phyloP scores from a whole-genome alignment of 305 asterid species.

The Andrographis paniculata region DNA sequence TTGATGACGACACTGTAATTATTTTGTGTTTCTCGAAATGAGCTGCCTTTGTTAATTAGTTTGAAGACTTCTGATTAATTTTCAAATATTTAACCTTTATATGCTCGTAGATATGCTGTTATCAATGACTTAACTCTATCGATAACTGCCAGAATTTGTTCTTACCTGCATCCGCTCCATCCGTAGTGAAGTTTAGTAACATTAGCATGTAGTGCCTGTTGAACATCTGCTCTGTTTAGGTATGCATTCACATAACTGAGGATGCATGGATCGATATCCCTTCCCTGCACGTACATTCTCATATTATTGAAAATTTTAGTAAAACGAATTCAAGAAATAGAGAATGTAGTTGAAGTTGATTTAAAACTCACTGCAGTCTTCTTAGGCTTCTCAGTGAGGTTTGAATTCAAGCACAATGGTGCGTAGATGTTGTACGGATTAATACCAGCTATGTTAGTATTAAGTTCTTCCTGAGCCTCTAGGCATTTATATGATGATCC shows the following conservation, averaged over 20 bases:
- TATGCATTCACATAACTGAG: constrained; percentile 35
- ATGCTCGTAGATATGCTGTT: no score
- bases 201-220: constrained; percentile 46
- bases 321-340: not conserved
- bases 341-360: not conserved
- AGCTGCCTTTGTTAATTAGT: not conserved
- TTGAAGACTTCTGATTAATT: not conserved
- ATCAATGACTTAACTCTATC: no score
- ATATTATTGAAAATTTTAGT: no score
- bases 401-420: constrained; percentile 27
- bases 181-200: constrained; percentile 29
- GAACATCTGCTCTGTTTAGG: constrained; percentile 39
- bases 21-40: not conserved
- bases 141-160: no score
- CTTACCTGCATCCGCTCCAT: constrained; percentile 52
- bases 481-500: constrained; percentile 1
- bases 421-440: constrained; percentile 35
- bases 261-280: constrained; percentile 40
- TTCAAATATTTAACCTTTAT: no score
- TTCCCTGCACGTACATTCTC: constrained; percentile 15
- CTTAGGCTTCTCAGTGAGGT: constrained; percentile 21
- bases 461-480: constrained; percentile 1
- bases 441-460: not conserved
- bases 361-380: constrained; percentile 19
- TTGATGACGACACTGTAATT: constrained; percentile 23